Percentiles rank a stretch among this genome's conserved stretches.
These are phyloP conservation scores for Pascua sp. DNA, from an alignment of 1,284 basidiomycete species.

Conservation along the genomic window DNA sequence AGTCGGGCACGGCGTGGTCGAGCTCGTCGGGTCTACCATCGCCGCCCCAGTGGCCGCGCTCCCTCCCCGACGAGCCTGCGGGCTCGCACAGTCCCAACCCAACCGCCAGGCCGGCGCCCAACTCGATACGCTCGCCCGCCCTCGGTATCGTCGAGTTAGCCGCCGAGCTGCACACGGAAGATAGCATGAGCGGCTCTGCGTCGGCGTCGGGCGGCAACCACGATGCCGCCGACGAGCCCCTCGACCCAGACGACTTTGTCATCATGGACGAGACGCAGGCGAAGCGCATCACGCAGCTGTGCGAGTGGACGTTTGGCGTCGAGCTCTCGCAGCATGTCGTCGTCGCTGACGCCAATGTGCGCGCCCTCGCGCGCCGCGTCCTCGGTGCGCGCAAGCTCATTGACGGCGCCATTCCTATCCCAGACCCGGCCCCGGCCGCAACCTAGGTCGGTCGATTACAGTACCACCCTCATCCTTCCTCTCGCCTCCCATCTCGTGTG, in stretches of 20 bases:
- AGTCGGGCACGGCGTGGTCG: no score
- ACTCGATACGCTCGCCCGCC: no score
- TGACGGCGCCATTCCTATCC: not conserved
- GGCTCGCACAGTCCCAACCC: no score
- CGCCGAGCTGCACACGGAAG: conserved; percentile 2
- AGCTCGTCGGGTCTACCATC: no score
- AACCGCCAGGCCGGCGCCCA: no score
- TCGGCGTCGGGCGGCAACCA: conserved; percentile 1
- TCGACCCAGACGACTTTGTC: conserved; percentile 84
- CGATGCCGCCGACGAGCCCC: conserved; percentile 27
- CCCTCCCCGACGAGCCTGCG: no score
- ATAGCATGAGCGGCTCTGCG: not conserved
- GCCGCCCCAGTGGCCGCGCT: no score
- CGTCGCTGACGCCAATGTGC: conserved; percentile 87
- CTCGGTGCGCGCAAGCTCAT: conserved; percentile 66
- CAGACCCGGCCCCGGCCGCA: no score
- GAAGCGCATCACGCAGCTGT: conserved; percentile 72
- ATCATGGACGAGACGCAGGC: conserved; percentile 91
- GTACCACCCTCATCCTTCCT: no score
- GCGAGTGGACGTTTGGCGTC: conserved; percentile 76
- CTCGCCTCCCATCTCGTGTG: no score
- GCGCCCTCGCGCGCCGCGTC: conserved; percentile 74
- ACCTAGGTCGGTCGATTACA: no score
- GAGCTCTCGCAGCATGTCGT: conserved; percentile 87
- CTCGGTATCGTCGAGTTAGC: conserved; percentile 4